Evolutionary conservation across 441 rosid species (phyloP).

Genomic region (Pelargonium myrrhifolium): DNA sequence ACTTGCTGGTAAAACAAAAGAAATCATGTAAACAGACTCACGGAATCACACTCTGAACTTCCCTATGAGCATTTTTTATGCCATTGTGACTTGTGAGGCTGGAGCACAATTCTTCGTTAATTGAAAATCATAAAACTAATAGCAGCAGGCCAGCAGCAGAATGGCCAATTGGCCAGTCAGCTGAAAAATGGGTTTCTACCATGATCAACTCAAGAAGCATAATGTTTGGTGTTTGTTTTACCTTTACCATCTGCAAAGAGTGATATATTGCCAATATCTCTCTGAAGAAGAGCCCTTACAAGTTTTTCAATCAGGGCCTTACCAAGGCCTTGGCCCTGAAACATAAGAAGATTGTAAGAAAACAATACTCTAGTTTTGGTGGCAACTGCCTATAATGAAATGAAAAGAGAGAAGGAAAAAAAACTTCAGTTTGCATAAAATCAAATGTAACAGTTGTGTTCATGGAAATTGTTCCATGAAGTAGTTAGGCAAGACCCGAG

Average conservation of each 20-base stretch:
- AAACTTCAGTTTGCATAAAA: background rate
- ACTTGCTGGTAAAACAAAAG: too few species aligned
- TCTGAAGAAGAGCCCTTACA: conserved; percentile 75
- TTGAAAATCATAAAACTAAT: background rate
- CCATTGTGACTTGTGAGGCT: too few species aligned
- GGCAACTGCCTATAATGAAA: too few species aligned
- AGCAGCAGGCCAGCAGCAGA: background rate
- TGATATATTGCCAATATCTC: conserved; percentile 84
- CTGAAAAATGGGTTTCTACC: background rate
- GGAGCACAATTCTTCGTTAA: too few species aligned
- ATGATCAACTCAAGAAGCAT: conserved; percentile 3
- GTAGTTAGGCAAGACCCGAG: background rate
- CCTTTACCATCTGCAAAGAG: conserved; percentile 96
- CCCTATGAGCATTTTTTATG: too few species aligned
- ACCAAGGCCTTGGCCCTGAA: conserved; percentile 91
- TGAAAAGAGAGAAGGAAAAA: background rate
- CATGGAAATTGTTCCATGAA: background rate
- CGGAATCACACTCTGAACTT: too few species aligned
- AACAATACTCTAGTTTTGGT: background rate
- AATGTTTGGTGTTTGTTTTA: conserved; percentile 22
- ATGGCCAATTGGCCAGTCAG: background rate
- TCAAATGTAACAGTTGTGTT: background rate
- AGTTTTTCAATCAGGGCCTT: conserved; percentile 82
- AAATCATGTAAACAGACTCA: too few species aligned
- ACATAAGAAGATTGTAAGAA: conserved; percentile 15